A percentile compares a stretch with the other conserved stretches of the same genome.
These are phyloP conservation scores for Rutstroemia sp. DNA, from an alignment of 2,329 filamentous ascomycete genomes.

Conservation along the genomic window DNA sequence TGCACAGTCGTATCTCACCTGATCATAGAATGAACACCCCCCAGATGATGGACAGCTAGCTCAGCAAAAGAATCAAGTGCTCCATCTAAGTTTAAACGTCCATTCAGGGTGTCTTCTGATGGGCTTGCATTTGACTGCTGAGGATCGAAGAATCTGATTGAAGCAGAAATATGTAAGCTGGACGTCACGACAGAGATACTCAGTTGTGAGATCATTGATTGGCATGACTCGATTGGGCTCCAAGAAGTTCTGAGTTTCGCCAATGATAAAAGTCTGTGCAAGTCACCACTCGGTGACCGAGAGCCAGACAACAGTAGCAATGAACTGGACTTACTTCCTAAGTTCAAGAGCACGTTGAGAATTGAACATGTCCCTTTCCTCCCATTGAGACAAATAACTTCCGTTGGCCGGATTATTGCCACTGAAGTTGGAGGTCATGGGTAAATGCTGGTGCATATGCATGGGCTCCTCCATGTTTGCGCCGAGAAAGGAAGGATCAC, in stretches of 20 bases:
- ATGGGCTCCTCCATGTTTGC: no score
- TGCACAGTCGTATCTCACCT: constrained; percentile 14
- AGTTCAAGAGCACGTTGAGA: constrained; percentile 22
- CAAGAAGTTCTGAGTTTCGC: no score
- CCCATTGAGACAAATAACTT: constrained; percentile 11
- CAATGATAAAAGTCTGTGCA: no score
- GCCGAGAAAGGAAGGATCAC: no score
- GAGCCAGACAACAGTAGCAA: not conserved
- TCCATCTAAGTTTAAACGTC: constrained; percentile 23
- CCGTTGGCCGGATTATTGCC: not conserved
- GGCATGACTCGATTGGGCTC: not conserved
- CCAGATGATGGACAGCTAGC: constrained; percentile 39
- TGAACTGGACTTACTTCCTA: constrained; percentile 20
- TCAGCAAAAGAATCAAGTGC: constrained; percentile 35
- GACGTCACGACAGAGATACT: not conserved
- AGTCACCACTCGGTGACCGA: not conserved
- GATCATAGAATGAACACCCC: constrained; percentile 24
- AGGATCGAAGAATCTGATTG: constrained; percentile 24
- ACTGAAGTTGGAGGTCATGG: not conserved
- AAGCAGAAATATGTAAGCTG: not conserved
- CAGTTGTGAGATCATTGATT: not conserved
- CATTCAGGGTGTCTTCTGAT: constrained; percentile 17
- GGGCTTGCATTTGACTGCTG: constrained; percentile 4
- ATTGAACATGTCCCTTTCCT: constrained; percentile 13
- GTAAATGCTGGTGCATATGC: no score